Percentiles rank a stretch among this genome's conserved stretches.
Conservation (phyloP, 2,329 filamentous ascomycete species). For the Fusarium chaquense region DNA sequence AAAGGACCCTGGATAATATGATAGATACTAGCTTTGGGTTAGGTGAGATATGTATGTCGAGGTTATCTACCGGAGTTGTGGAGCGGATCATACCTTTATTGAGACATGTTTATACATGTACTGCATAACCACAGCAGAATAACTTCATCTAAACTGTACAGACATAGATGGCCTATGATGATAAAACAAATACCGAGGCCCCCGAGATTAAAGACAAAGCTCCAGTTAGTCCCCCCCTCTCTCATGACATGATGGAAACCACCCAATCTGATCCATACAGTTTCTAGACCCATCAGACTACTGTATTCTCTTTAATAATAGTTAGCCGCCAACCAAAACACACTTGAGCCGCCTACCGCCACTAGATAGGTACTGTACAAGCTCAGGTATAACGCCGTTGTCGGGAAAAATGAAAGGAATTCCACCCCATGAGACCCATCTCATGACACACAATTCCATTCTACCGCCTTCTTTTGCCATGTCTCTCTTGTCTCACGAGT, state of each 20-base stretch:
- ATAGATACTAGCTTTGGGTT: background rate
- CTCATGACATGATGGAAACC: background rate
- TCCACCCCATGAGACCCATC: slow-evolving; percentile 17
- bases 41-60: background rate
- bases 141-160: background rate
- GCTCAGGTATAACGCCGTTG: slow-evolving; percentile 16
- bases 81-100: background rate
- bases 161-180: background rate
- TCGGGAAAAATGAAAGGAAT: slow-evolving; percentile 24
- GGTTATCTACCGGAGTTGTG: background rate
- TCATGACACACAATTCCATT: background rate
- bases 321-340: background rate
- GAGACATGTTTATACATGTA: background rate
- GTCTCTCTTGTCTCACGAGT: background rate
- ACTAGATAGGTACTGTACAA: background rate
- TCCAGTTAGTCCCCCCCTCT: slow-evolving; percentile 12
- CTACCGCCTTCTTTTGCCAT: slow-evolving; percentile 2
- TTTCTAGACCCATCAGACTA: slow-evolving; percentile 10
- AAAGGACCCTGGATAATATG: slow-evolving; percentile 28
- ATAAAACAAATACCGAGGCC: background rate
- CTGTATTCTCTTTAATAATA: slow-evolving; percentile 31
- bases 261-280: slow-evolving; percentile 18
- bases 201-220: slow-evolving; percentile 34
- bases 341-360: slow-evolving; percentile 26
- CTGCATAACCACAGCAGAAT: background rate